Evolutionary conservation across 768 basidiomycete species (phyloP).

Genomic region (Lactarius quietus): DNA sequence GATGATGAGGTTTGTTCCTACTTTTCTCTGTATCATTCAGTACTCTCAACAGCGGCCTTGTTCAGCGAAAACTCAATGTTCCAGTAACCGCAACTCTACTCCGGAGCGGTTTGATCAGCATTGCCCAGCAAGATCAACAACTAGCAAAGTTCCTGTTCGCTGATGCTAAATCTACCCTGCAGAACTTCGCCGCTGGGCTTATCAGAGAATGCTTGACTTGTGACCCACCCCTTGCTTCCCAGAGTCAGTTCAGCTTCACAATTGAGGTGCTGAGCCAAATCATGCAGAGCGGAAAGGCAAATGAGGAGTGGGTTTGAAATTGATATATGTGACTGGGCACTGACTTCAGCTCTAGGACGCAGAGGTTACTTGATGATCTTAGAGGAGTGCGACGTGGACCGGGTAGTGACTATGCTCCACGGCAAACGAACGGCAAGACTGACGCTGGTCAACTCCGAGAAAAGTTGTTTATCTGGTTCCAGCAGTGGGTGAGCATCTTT

Average conservation of each 20-base stretch:
- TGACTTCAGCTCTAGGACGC: conserved; percentile 46
- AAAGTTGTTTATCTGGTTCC: conserved; percentile 76
- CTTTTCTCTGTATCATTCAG: background rate
- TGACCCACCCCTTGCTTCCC: conserved; percentile 76
- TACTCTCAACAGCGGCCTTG: conserved; percentile 19
- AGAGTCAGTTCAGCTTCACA: conserved; percentile 72
- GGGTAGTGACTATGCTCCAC: conserved; percentile 37
- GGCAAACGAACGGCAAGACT: conserved; percentile 54
- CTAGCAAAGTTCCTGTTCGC: conserved; percentile 80
- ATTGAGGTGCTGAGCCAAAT: conserved; percentile 80
- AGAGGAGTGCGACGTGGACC: conserved; percentile 57
- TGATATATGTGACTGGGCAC: background rate
- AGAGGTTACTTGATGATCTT: conserved; percentile 76
- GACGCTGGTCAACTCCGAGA: conserved; percentile 75
- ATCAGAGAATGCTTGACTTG: conserved; percentile 82
- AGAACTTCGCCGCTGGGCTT: conserved; percentile 78
- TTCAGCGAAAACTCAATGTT: conserved; percentile 92
- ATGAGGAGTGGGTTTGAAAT: conserved; percentile 66
- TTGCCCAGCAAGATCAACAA: conserved; percentile 81
- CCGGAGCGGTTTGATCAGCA: conserved; percentile 75
- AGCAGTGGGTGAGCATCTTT: conserved; percentile 95
- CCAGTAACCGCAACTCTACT: conserved; percentile 89
- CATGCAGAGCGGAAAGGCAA: conserved; percentile 68
- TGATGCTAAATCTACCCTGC: conserved; percentile 70
- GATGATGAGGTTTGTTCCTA: conserved; percentile 81